Conservation (phyloP, 495 filamentous ascomycete genomes). For the Neurospora africana region DNA sequence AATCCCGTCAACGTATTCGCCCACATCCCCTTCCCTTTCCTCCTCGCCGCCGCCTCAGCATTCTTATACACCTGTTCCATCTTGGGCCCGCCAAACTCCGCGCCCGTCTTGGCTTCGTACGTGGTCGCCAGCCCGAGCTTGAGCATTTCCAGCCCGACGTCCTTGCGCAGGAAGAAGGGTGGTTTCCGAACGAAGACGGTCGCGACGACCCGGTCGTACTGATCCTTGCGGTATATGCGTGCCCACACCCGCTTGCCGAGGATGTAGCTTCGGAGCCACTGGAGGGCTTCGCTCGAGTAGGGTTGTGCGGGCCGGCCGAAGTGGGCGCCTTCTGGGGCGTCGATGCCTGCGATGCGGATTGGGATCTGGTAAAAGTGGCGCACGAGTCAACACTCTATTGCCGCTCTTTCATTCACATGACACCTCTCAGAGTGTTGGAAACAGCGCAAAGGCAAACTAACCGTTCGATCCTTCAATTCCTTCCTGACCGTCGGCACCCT, state of each 20-base stretch:
- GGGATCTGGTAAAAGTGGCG: conserved; percentile 45
- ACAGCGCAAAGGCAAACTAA: conserved; percentile 28
- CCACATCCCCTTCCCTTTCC: conserved; percentile 70
- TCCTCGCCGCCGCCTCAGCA: conserved; percentile 63
- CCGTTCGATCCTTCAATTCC: conserved; percentile 65
- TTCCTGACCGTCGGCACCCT: conserved; percentile 56
- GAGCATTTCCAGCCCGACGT: conserved; percentile 87
- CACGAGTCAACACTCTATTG: conserved; percentile 3
- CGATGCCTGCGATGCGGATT: conserved; percentile 79
- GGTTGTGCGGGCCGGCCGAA: conserved; percentile 86
- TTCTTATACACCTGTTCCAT: conserved; percentile 53
- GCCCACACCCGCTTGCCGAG: conserved; percentile 63
- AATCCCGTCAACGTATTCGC: conserved; percentile 11
- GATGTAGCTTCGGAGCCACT: conserved; percentile 68
- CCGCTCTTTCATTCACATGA: neutral
- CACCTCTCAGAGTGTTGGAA: neutral
- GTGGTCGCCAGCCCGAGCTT: conserved; percentile 72
- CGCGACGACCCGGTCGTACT: conserved; percentile 84
- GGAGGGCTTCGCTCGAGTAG: conserved; percentile 63
- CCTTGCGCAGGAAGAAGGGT: conserved; percentile 50
- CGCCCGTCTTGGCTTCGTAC: conserved; percentile 81
- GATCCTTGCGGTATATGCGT: conserved; percentile 71
- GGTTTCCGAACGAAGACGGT: conserved; percentile 65
- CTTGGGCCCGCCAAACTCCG: conserved; percentile 66
- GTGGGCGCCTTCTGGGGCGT: conserved; percentile 87